phyloP scores from a whole-genome alignment of 352 stramenopile genomes.

The Globisporangium takayamanum region DNA sequence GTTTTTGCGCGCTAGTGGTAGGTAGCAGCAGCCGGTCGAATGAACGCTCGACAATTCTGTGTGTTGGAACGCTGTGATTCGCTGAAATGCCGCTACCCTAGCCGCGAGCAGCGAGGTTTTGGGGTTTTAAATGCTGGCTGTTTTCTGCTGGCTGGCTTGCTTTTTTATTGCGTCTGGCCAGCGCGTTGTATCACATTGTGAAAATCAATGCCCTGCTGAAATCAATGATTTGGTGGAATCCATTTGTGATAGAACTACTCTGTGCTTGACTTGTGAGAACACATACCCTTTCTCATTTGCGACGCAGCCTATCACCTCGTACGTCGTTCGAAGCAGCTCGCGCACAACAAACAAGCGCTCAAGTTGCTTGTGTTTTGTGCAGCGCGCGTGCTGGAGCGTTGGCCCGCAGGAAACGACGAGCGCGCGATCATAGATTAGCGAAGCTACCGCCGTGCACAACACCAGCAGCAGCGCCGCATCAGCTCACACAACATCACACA shows the following conservation, averaged over 20 bases:
- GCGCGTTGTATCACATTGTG: not conserved
- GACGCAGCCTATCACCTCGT: too few relatives aligned
- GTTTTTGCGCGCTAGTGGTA: not conserved
- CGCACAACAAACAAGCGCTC: not conserved
- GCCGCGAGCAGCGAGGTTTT: not conserved
- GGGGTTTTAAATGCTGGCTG: conserved; percentile 4
- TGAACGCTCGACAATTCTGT: not conserved
- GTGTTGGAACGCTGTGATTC: conserved; percentile 29
- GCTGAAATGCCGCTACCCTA: conserved; percentile 8
- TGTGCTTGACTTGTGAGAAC: too few relatives aligned
- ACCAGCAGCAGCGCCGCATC: not conserved
- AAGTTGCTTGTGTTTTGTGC: conserved; percentile 3
- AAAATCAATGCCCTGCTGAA: not conserved
- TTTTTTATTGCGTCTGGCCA: conserved; percentile 6
- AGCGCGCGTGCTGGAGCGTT: not conserved
- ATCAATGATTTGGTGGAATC: too few relatives aligned
- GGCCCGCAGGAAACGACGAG: conserved; percentile 11
- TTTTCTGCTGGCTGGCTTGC: conserved; percentile 10
- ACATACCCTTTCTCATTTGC: too few relatives aligned
- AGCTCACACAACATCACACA: not conserved
- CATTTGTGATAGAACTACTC: too few relatives aligned
- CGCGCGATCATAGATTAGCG: conserved; percentile 17
- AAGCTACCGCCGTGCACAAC: conserved; percentile 13
- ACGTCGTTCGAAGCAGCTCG: not conserved
- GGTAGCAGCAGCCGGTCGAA: not conserved